These are phyloP conservation scores for Pleurotus pulmonarius DNA, from an alignment of 768 basidiomycete genomes.

Conservation along the genomic window DNA sequence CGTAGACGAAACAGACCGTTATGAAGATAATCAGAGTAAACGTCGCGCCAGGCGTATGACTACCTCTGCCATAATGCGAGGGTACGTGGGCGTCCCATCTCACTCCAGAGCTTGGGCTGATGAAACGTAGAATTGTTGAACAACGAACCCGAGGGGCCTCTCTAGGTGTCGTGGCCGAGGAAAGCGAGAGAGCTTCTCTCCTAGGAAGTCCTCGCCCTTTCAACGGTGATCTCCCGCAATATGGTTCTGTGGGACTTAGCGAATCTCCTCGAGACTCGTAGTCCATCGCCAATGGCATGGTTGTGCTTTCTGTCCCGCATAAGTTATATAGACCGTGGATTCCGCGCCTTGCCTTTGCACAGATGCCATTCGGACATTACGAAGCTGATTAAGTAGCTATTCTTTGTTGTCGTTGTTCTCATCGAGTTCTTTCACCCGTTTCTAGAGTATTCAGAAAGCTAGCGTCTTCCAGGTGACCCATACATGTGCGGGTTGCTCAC, in stretches of 20 bases:
- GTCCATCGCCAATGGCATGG: too few species aligned
- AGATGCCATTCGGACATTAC: too few species aligned
- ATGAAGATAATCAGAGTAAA: conserved; percentile 84
- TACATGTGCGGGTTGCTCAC: conserved; percentile 28
- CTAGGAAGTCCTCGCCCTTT: conserved; percentile 14
- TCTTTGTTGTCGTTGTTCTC: background rate
- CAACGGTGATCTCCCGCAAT: conserved; percentile 7
- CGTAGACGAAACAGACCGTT: conserved; percentile 91
- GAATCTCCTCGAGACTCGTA: conserved; percentile 4
- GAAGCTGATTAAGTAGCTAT: too few species aligned
- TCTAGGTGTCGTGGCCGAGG: conserved; percentile 3
- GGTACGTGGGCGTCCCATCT: conserved; percentile 38
- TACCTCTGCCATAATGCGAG: conserved; percentile 75
- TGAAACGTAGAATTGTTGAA: conserved; percentile 48
- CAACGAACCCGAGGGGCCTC: conserved; percentile 36
- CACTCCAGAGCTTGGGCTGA: background rate
- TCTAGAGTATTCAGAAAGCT: background rate
- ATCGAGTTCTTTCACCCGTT: conserved; percentile 3
- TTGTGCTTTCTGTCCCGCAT: too few species aligned
- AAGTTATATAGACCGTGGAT: too few species aligned
- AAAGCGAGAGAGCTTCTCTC: conserved; percentile 32
- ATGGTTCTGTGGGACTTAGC: conserved; percentile 1
- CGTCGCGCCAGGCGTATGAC: conserved; percentile 65
- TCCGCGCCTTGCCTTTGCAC: too few species aligned
- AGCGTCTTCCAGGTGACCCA: background rate